Evolutionary conservation across 1,284 basidiomycete genomes (phyloP).

Genomic region (Volvariella volvacea): DNA sequence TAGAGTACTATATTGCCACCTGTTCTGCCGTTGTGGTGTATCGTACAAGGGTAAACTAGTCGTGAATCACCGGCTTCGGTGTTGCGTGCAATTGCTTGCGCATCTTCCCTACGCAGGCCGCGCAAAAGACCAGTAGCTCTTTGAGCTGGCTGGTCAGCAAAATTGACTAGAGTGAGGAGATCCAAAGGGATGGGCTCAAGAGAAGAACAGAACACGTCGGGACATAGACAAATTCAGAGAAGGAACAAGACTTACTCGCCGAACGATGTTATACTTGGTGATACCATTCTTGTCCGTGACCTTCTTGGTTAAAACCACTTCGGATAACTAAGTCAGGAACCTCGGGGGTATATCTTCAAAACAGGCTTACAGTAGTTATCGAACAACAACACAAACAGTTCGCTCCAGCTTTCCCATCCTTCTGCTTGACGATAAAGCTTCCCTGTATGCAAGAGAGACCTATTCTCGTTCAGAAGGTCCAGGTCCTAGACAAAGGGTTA

Average conservation of each 20-base stretch:
- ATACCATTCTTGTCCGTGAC: slow-evolving; percentile 64
- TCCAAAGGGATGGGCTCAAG: slow-evolving; percentile 83
- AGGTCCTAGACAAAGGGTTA: slow-evolving; percentile 53
- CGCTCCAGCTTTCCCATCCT: slow-evolving; percentile 80
- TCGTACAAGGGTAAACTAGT: slow-evolving; percentile 76
- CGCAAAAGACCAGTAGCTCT: slow-evolving; percentile 59
- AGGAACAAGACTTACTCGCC: slow-evolving; percentile 49
- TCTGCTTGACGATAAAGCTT: slow-evolving; percentile 83
- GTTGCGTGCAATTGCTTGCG: slow-evolving; percentile 18
- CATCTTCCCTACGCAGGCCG: slow-evolving; percentile 31
- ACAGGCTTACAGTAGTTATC: slow-evolving; percentile 82
- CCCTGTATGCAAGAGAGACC: slow-evolving; percentile 77
- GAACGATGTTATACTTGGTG: slow-evolving; percentile 73
- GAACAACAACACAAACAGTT: slow-evolving; percentile 82
- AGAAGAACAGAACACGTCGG: not conserved
- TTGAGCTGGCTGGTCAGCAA: slow-evolving; percentile 68
- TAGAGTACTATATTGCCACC: slow-evolving; percentile 84
- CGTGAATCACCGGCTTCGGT: slow-evolving; percentile 59
- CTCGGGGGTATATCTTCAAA: not conserved
- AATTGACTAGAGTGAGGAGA: slow-evolving; percentile 74
- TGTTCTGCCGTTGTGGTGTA: slow-evolving; percentile 81
- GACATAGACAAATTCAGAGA: not conserved
- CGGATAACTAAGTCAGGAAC: not conserved
- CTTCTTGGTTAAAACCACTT: slow-evolving; percentile 85
- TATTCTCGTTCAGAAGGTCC: slow-evolving; percentile 77